These are phyloP conservation scores for Pseudozyma flocculosa DNA, from an alignment of 1,284 basidiomycete species.

Conservation along the genomic window DNA sequence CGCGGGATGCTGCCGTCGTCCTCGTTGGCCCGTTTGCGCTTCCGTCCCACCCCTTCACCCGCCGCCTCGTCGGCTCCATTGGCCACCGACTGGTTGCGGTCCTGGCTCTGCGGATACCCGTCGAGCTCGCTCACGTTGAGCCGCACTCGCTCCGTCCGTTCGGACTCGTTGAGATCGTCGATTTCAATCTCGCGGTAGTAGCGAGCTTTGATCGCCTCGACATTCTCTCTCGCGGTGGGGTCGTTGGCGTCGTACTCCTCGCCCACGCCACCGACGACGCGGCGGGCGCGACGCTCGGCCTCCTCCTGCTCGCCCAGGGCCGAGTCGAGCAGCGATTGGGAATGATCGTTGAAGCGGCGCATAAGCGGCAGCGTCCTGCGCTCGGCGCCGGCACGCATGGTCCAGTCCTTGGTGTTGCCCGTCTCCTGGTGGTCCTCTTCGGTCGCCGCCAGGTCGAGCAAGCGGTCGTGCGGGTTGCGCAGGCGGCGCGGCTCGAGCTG, in stretches of 20 bases:
- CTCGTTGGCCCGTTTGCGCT: too few species aligned
- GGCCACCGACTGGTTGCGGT: neutral
- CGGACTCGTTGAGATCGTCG: conserved; percentile 76
- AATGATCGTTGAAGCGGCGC: conserved; percentile 96
- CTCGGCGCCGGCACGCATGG: conserved; percentile 93
- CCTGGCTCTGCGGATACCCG: conserved; percentile 36
- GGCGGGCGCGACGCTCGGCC: conserved; percentile 15
- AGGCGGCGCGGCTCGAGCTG: conserved; percentile 76
- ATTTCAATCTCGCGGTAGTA: conserved; percentile 76
- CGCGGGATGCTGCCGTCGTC: too few species aligned
- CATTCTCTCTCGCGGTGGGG: neutral
- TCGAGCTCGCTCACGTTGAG: conserved; percentile 68
- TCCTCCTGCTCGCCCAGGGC: conserved; percentile 53
- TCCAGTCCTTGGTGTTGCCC: conserved; percentile 82
- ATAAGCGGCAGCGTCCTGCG: conserved; percentile 85
- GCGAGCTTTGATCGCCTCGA: conserved; percentile 27
- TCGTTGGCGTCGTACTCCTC: conserved; percentile 29
- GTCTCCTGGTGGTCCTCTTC: conserved; percentile 89
- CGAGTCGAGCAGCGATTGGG: conserved; percentile 75
- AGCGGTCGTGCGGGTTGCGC: conserved; percentile 71
- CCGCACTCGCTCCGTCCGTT: conserved; percentile 68
- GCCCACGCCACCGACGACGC: conserved; percentile 47
- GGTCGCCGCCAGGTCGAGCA: conserved; percentile 84
- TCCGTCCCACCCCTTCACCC: neutral
- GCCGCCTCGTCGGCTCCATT: neutral